Evolutionary conservation across 2,329 filamentous ascomycete genomes (phyloP), one percentile per base, ranked within the genome.

Genomic region (Didymella pomorum): DNA sequence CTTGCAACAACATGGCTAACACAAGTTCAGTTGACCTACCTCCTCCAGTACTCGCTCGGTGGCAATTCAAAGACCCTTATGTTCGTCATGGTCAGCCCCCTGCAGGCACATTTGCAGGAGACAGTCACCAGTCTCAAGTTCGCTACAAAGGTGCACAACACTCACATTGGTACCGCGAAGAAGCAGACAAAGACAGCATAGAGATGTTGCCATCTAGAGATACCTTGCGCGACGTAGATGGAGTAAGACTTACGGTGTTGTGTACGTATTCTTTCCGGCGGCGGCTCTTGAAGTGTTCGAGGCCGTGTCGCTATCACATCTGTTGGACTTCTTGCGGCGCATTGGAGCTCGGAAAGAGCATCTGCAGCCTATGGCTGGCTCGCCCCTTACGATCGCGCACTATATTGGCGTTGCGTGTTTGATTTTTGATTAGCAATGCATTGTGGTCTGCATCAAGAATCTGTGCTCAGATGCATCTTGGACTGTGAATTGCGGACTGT

Each of bases 31-130:
- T 84, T 99, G 65, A 99, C 95, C 9, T 96, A 97, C 73, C 84
- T 99, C 45, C 84, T 99, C 35, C 92, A 98, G 85, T 96, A 95
- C 73, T 97, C 92, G 3, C 82, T 99, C 8, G 94, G 95, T 4
- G 95, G 95, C 16, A 97, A 97, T 77, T 95, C 90, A 68, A 96
- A 97, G 80, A 99, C 95, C 0, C 88, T 99, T 70, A 99, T 99
- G 95, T 97, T 99, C 76, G 92, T 98, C 75, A 98, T 98, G 93
- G 91, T 97, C 56, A 95, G 90, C 68, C 95, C 95, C 31, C 81
- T 98, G 58, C 91, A 96, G 80, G 90, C 88, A 6, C 95, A 98
- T 80, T 82, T 97, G 64, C 90, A 89, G 71, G 95, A 99, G 82
- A 97, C 93, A 3, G 82, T 97, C 74, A 97, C 93, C 43, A 97